These are phyloP conservation scores for Lonicera japonica DNA, from an alignment of 129 eudicot species.

Conservation along the genomic window DNA sequence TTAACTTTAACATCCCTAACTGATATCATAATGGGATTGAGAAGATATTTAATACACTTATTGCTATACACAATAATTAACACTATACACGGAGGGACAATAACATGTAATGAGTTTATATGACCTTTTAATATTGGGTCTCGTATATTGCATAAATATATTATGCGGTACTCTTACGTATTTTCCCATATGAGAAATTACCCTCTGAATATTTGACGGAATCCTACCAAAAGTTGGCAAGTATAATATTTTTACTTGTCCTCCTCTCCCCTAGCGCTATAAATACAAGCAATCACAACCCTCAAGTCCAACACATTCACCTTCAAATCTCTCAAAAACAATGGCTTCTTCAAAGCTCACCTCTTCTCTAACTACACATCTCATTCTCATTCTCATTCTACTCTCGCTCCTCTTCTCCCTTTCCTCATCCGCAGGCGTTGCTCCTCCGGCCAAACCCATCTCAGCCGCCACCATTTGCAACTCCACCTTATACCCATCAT, in stretches of 20 bases:
- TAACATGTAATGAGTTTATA: no score
- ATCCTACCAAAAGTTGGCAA: not conserved
- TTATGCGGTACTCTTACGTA: no score
- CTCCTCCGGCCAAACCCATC: not conserved
- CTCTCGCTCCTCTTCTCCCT: not conserved
- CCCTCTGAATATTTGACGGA: no score
- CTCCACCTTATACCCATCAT: slow-evolving; percentile 37
- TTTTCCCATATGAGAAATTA: no score
- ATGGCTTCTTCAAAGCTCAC: not conserved
- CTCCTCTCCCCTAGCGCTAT: not conserved
- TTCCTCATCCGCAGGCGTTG: not conserved
- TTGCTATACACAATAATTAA: no score
- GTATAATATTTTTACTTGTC: no score
- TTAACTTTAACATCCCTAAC: no score
- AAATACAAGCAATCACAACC: not conserved
- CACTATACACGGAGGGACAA: no score
- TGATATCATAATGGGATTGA: no score
- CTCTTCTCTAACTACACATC: not conserved
- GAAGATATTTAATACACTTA: no score
- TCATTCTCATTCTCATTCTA: not conserved
- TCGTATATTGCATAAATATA: no score
- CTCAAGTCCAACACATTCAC: not conserved
- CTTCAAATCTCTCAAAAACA: not conserved
- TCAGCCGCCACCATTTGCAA: slow-evolving; percentile 20
- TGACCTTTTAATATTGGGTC: no score